Evolutionary conservation across 306 rosid species (phyloP), one percentile per base, ranked within the genome.

Genomic region (Dalbergia oliveri): DNA sequence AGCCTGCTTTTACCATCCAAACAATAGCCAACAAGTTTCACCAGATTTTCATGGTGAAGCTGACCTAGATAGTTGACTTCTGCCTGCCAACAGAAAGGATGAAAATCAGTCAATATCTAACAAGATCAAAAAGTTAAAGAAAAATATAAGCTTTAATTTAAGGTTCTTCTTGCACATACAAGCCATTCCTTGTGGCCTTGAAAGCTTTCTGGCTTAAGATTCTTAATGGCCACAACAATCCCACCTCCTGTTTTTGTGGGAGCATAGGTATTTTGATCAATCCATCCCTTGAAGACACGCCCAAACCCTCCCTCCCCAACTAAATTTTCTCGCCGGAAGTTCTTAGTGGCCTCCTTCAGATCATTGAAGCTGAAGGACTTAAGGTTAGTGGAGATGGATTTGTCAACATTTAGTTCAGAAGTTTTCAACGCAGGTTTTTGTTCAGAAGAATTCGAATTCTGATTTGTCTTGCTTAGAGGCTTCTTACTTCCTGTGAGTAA

Each of bases 171-270:
- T 88, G 50, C 64, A 92, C 98, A 35, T 90, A 95, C 97, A 69
- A 95, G 99, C 97, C 99, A 95, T 84, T 95, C 99, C 77, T 89
- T 93, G 94, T 95, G 94, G 43, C 99, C 97, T 83, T 92, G 97
- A 86, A 90, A 93, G 87, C 99, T 95, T 84, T 86, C 99, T 70
- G 82, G 88, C 83, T 93, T 95, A 70, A 95, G 97, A 69, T 62
- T 91, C 88, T 95, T 95, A 77, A 95, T 84, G 59, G 97, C 99
- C 62, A 95, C 99, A 34, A 93, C 97, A 39, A 88, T 89, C 66
- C 99, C 97, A 60, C 83, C 86, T 18, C 99, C 99, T 21, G 95
- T 93, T 87, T 44, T 95, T 19, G 95, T 82, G 6, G 99, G 99
- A 77, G 88, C 88, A 8, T 69, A 84, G n/a, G 94, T 85, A 80